phyloP scores from a whole-genome alignment of 1,284 basidiomycete species.

The Pyrrhoderma noxium region DNA sequence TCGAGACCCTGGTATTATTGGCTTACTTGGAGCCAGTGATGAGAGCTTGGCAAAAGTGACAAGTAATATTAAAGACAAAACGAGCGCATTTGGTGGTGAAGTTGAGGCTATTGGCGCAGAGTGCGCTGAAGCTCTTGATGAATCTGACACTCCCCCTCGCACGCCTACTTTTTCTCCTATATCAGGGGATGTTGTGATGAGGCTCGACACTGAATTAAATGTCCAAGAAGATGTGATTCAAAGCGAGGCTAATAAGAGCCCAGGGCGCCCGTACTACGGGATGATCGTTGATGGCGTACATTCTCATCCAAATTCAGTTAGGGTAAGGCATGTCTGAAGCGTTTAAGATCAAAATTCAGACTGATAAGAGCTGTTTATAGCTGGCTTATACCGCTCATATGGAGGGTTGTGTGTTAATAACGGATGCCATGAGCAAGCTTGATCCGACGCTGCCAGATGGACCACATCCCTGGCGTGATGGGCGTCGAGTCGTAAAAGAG shows the following conservation, averaged over 20 bases:
- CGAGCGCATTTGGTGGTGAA: constrained; percentile 19
- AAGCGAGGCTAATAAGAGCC: constrained; percentile 28
- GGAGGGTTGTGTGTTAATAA: constrained; percentile 81
- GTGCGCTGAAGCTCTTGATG: constrained; percentile 58
- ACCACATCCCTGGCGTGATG: constrained; percentile 81
- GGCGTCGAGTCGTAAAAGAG: constrained; percentile 69
- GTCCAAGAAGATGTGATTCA: neutral
- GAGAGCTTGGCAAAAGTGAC: constrained; percentile 25
- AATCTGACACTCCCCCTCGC: constrained; percentile 51
- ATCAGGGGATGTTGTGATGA: neutral
- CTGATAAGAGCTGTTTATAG: constrained; percentile 36
- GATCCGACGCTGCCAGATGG: constrained; percentile 82
- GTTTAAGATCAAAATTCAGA: neutral
- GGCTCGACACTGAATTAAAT: too few species aligned
- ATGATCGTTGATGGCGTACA: constrained; percentile 90
- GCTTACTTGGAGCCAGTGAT: constrained; percentile 74
- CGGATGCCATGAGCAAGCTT: constrained; percentile 84
- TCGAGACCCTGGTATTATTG: constrained; percentile 80
- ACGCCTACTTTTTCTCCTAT: constrained; percentile 35
- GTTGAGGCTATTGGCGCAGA: constrained; percentile 20
- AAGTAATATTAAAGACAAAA: neutral
- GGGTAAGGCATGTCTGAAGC: constrained; percentile 40
- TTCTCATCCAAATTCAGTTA: constrained; percentile 83
- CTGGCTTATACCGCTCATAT: constrained; percentile 79
- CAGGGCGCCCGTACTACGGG: constrained; percentile 76